Conservation (phyloP, 2,329 filamentous ascomycete genomes). For the Epichloe baconii region DNA sequence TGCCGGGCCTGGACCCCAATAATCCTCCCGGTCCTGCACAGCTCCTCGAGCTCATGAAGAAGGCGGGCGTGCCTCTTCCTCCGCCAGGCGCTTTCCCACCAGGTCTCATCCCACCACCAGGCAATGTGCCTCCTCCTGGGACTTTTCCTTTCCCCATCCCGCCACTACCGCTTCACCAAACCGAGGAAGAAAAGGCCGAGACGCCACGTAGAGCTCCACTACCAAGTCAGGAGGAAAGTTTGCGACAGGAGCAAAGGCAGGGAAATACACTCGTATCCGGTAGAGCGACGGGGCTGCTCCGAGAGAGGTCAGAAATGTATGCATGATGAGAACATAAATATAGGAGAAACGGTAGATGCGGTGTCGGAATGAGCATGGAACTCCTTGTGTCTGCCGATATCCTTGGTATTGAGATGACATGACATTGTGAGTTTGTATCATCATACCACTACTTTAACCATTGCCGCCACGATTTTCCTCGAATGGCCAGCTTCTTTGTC, state of each 20-base stretch:
- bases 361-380: too few relatives aligned
- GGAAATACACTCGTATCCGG: constrained; percentile 39
- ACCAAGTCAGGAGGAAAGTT: constrained; percentile 72
- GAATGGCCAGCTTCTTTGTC: background rate
- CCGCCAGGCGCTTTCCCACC: constrained; percentile 34
- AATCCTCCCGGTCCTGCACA: constrained; percentile 49
- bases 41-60: constrained; percentile 52
- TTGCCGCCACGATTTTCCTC: background rate
- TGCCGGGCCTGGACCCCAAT: constrained; percentile 43
- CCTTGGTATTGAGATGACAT: too few relatives aligned
- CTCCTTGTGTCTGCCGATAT: too few relatives aligned
- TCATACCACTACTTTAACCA: background rate
- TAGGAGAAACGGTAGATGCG: too few relatives aligned
- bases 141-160: constrained; percentile 22
- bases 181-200: constrained; percentile 20
- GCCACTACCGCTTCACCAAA: constrained; percentile 26
- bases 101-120: constrained; percentile 30
- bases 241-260: constrained; percentile 61
- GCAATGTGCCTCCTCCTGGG: constrained; percentile 21
- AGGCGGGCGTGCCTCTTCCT: constrained; percentile 49
- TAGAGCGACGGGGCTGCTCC: background rate
- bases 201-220: constrained; percentile 50
- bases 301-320: too few relatives aligned
- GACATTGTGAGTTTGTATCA: too few relatives aligned
- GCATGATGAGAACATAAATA: too few relatives aligned